These are phyloP conservation scores for Aspergillus ostianus DNA, from an alignment of 495 filamentous ascomycete species.

Conservation along the genomic window DNA sequence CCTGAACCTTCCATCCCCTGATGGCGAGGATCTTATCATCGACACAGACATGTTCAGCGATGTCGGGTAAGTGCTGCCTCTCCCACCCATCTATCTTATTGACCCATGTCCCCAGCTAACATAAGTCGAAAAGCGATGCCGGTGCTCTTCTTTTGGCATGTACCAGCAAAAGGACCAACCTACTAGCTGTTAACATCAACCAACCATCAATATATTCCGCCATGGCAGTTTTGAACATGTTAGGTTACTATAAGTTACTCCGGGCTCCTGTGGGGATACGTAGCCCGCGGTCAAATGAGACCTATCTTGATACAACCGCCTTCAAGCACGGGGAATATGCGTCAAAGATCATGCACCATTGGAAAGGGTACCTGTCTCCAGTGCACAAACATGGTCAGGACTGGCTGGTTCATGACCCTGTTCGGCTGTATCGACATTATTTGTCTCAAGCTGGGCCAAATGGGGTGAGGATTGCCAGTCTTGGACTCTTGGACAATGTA, in stretches of 20 bases:
- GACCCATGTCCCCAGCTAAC: background rate
- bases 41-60: conserved; percentile 13
- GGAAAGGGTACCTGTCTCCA: conserved; percentile 24
- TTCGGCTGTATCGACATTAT: conserved; percentile 40
- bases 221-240: conserved; percentile 38
- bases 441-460: conserved; percentile 30
- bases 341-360: conserved; percentile 43
- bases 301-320: conserved; percentile 39
- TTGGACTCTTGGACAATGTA: conserved; percentile 30
- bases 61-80: conserved; percentile 5
- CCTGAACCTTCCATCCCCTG: background rate
- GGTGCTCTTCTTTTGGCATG: conserved; percentile 10
- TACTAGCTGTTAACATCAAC: conserved; percentile 46
- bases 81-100: background rate
- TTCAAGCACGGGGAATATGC: conserved; percentile 31
- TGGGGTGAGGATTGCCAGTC: conserved; percentile 43
- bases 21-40: background rate
- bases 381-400: too few relatives aligned
- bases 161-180: conserved; percentile 9
- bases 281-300: conserved; percentile 34
- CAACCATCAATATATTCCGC: conserved; percentile 41
- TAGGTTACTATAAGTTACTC: conserved; percentile 39
- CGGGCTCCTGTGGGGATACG: conserved; percentile 36
- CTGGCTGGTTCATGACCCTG: conserved; percentile 19
- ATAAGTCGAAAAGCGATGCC: conserved; percentile 3